phyloP scores from a whole-genome alignment of 2,329 filamentous ascomycete species.

The Colletotrichum destructivum region DNA sequence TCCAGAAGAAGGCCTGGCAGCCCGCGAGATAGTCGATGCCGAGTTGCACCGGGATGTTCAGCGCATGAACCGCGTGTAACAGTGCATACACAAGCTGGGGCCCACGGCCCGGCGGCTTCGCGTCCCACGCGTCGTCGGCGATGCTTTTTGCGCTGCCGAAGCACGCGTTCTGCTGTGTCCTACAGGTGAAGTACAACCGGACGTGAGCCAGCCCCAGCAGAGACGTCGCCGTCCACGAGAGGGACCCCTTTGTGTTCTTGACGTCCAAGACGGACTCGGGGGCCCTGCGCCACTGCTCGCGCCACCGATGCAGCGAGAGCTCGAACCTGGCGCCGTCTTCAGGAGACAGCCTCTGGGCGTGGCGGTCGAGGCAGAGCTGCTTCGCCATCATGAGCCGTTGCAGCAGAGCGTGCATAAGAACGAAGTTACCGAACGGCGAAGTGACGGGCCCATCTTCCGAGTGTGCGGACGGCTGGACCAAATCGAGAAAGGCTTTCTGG shows the following conservation, averaged over 20 bases:
- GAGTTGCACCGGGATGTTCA: conserved; percentile 24
- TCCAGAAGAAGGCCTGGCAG: conserved; percentile 31
- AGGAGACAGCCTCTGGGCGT: background rate
- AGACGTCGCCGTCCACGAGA: conserved; percentile 27
- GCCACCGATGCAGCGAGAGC: conserved; percentile 20
- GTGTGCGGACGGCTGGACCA: background rate
- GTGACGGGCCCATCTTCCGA: background rate
- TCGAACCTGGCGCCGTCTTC: conserved; percentile 13
- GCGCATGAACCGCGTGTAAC: conserved; percentile 22
- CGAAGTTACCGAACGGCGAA: conserved; percentile 25
- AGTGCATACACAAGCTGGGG: conserved; percentile 8
- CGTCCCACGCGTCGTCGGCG: conserved; percentile 10
- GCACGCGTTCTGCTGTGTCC: conserved; percentile 2
- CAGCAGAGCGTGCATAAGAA: conserved; percentile 14
- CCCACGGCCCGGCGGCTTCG: conserved; percentile 4
- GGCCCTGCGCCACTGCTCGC: conserved; percentile 17
- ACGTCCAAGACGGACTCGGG: conserved; percentile 21
- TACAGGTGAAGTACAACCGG: conserved; percentile 7
- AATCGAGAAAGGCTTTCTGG: conserved; percentile 4
- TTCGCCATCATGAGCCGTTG: conserved; percentile 7
- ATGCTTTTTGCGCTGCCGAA: conserved; percentile 1
- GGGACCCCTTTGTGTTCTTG: conserved; percentile 7
- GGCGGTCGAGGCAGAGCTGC: conserved; percentile 10
- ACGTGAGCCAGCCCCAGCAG: conserved; percentile 12
- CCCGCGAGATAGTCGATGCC: conserved; percentile 18